phyloP scores from a whole-genome alignment of 257 asterid species.

The Solanum bulbocastanum region DNA sequence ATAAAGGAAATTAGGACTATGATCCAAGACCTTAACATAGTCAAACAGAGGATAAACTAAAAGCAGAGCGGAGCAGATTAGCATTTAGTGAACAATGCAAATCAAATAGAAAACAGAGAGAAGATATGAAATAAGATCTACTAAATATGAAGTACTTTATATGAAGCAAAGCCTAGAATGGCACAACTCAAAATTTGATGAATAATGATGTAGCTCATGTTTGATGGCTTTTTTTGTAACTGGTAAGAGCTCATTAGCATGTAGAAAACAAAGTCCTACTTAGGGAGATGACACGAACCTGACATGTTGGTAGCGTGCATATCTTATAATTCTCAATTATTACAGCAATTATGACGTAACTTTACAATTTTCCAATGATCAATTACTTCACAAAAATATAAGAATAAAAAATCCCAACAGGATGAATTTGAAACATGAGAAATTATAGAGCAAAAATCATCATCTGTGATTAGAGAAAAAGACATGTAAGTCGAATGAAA shows the following conservation, averaged over 20 bases:
- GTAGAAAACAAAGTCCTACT: neutral
- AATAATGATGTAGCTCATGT: neutral
- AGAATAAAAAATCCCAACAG: neutral
- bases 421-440: neutral
- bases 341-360: neutral
- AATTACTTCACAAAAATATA: neutral
- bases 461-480: neutral
- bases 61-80: neutral
- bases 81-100: neutral
- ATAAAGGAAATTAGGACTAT: neutral
- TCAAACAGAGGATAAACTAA: neutral
- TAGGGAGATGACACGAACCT: slow-evolving; percentile 32
- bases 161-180: neutral
- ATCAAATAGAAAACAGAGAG: neutral
- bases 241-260: neutral
- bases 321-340: slow-evolving; percentile 42
- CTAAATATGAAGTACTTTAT: neutral
- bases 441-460: neutral
- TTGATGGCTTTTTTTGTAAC: neutral
- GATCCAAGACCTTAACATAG: neutral
- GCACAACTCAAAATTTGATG: neutral
- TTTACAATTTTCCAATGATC: neutral
- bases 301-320: slow-evolving; percentile 52
- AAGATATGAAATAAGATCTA: neutral
- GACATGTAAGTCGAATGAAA: neutral